A percentile compares a stretch with the other conserved stretches of the same genome.
These are phyloP conservation scores for Malus hybrid DNA, from an alignment of 331 rosid genomes.

Conservation along the genomic window DNA sequence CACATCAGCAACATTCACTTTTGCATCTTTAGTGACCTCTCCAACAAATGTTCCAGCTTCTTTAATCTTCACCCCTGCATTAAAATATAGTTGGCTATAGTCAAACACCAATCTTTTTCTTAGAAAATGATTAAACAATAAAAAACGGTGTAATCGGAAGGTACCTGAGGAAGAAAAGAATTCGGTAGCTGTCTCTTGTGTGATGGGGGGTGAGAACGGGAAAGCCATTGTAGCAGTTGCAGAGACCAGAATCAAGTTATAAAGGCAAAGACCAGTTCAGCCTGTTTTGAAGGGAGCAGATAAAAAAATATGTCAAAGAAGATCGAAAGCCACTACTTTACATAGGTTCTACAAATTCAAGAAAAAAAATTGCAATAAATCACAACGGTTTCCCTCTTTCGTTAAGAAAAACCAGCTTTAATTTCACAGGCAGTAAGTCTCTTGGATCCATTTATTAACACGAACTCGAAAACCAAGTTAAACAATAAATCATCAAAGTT, in stretches of 20 bases:
- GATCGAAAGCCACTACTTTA: neutral
- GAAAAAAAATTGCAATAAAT: neutral
- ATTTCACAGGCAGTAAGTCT: neutral
- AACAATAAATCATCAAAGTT: neutral
- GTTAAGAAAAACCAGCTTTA: neutral
- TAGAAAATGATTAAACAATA: neutral
- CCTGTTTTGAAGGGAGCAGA: conserved; percentile 25
- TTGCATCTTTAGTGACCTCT: conserved; percentile 85
- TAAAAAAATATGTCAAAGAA: neutral
- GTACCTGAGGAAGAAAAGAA: conserved; percentile 89
- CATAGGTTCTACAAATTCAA: neutral
- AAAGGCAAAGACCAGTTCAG: conserved; percentile 12
- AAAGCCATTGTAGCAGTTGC: conserved; percentile 66
- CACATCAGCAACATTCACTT: conserved; percentile 64
- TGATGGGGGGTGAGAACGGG: conserved; percentile 29
- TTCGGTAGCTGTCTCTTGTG: conserved; percentile 77
- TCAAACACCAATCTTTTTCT: neutral
- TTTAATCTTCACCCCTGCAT: conserved; percentile 74
- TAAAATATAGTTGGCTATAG: neutral
- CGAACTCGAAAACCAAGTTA: neutral
- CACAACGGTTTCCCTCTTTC: neutral
- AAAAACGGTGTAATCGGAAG: conserved; percentile 1
- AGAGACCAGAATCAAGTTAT: conserved; percentile 23
- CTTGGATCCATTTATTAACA: neutral
- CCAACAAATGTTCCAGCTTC: conserved; percentile 89